Base-by-base conservation (phyloP, 2,329 filamentous ascomycete species). In the Aspergillus calidoustus region DNA sequence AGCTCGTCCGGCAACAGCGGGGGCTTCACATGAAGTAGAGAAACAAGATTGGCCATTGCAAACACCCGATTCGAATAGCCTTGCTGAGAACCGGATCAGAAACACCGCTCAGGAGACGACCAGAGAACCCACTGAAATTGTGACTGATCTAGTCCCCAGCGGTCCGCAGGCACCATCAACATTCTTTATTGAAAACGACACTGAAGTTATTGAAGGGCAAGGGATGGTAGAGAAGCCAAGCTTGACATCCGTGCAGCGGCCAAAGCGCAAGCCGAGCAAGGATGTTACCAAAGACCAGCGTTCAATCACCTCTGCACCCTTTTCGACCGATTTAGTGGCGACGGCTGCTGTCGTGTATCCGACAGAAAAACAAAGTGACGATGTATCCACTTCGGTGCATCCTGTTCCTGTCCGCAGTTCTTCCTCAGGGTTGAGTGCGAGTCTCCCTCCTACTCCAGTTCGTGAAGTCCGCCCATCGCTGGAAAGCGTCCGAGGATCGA, bases 151-250 rank as follows among this genome's bases (percentile, higher is more conserved):
- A 54, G 43, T 67, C 30, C 66, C 62, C 57, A 69, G 63, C 63
- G 67, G 64, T 60, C 65, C 64, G 38, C 63, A 64, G 4, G 54
- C 65, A 34, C 69, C 70, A 23, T 55, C 66, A 19, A 65, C 68
- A 43, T 69, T 70, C 34, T 41, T 69, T 19, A 65, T 58, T 23
- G 70, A 71, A 63, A 55, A 54, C 31, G 64, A 69, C 9, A 28
- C 64, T 8, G 72, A 77, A 59, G 56, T 72, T 3, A 72, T 77
- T 44, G 74, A 76, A 62, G 75, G 71, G 9, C 71, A 67, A 49
- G 74, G 73, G 23, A 69, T 68, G 59, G 64, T 64, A 41, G 74
- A 75, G 53, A 71, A 71, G 59, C 72, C 72, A 7, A 72, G 62
- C 55, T 54, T 70, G 57, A 65, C 67, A 54, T 64, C 67, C 19